phyloP scores from a whole-genome alignment of 805 yeast genomes.

The Pichia kluyveri region DNA sequence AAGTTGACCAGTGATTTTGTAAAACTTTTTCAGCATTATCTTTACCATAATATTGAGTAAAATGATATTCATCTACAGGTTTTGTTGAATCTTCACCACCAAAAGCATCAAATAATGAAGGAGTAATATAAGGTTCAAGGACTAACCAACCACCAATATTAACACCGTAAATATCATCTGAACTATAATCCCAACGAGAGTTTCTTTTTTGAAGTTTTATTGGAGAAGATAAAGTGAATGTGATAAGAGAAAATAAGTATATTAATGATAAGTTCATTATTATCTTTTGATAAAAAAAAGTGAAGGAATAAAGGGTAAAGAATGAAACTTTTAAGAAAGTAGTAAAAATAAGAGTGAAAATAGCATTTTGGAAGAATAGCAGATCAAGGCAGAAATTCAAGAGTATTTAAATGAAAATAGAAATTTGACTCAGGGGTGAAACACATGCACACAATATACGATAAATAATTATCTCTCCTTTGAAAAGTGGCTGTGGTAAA shows the following conservation, averaged over 20 bases:
- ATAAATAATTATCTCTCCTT: too few species aligned
- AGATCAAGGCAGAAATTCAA: too few species aligned
- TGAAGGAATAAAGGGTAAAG: too few species aligned
- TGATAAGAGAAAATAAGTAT: background rate
- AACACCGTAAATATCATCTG: slow-evolving; percentile 45
- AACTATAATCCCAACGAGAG: slow-evolving; percentile 25
- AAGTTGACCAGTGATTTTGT: slow-evolving; percentile 67
- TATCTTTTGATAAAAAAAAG: too few species aligned
- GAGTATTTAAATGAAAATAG: too few species aligned
- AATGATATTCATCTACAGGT: slow-evolving; percentile 83
- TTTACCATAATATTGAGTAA: slow-evolving; percentile 49
- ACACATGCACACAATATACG: too few species aligned
- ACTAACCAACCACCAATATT: slow-evolving; percentile 90
- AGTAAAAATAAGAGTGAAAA: too few species aligned
- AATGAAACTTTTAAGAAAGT: too few species aligned
- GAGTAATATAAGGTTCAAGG: slow-evolving; percentile 79
- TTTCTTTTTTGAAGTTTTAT: slow-evolving; percentile 21
- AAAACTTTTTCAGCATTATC: slow-evolving; percentile 44
- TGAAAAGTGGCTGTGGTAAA: too few species aligned
- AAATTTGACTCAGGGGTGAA: too few species aligned
- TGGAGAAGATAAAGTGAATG: slow-evolving; percentile 16
- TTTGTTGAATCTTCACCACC: slow-evolving; percentile 32
- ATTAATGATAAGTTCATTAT: background rate
- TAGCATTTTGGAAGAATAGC: too few species aligned
- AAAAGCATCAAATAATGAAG: slow-evolving; percentile 55